Base-by-base conservation (phyloP, 2,329 filamentous ascomycete species). In the Fusarium dimerum region DNA sequence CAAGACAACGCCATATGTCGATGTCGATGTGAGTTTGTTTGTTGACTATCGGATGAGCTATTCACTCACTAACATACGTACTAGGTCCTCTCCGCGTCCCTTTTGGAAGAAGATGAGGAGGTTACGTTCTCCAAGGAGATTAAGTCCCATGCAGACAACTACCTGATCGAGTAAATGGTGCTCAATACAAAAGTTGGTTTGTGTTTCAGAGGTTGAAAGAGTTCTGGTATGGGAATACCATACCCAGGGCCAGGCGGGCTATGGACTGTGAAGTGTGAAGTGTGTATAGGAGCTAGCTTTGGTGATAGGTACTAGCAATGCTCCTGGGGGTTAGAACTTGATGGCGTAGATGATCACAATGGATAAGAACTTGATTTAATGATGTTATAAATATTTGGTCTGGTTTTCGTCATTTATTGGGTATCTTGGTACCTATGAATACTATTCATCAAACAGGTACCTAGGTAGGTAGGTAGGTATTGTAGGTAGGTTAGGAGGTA, bases 121-220 rank as follows among this genome's bases (percentile, higher is more conserved):
- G 87, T 95, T 48, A 85, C 85, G 17, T 95, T 92, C 75, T 89
- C 88, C 43, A 93, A 91, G 75, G 89, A 94, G 51, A 76, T 92
- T 69, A 90, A 86, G 74, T 90, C 85, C 17, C 77, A 85, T 50
- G 87, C 90, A 6, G 90, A 93, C 60, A 84, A 83, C 59, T 95
- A 90, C 72, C 67, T 86, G 56, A 87, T 95, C 67, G 87, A 90
- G 74, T 93, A 85, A 73, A 72, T 52, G 46, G 54, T 51, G 20
- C 20, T 26, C 20, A 26, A 41, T 45, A 49, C 48, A 55, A 62
- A 63, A 50, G 48, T 58, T 41, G 55, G 50, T 59, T 48, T 41
- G 46, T 32, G 46, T 32, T 57, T 56, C 57, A 43, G 52, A 51
- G 53, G 42, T 45, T 41, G 41, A 36, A 36, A 38, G 26, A 18